phyloP scores from a whole-genome alignment of 164 flowering plant genomes.

The Macadamia tetraphylla region DNA sequence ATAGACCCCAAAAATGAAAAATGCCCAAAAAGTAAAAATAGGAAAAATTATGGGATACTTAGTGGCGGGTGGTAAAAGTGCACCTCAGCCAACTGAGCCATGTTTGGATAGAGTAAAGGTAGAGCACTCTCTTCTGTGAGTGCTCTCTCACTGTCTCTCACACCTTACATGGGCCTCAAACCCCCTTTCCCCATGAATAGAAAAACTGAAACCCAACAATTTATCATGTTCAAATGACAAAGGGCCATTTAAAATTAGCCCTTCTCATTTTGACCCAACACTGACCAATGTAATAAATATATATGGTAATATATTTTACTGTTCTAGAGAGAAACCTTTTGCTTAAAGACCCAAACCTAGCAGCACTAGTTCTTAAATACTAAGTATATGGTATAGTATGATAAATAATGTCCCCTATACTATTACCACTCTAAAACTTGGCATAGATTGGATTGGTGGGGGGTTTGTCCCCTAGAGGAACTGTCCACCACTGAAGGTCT shows the following conservation, averaged over 20 bases:
- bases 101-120: background rate
- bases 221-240: background rate
- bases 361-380: background rate
- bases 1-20: too few relatives aligned
- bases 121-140: background rate
- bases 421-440: background rate
- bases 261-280: slow-evolving; percentile 9
- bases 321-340: too few relatives aligned
- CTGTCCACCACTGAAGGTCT: slow-evolving; percentile 61
- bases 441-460: background rate
- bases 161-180: slow-evolving; percentile 5
- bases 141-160: background rate
- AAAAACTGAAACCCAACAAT: slow-evolving; percentile 9
- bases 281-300: too few relatives aligned
- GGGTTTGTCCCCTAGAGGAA: slow-evolving; percentile 21
- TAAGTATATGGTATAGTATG: background rate
- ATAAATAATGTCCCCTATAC: background rate
- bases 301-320: too few relatives aligned
- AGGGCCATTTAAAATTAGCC: slow-evolving; percentile 23
- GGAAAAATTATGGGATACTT: background rate
- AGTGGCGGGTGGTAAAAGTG: slow-evolving; percentile 35
- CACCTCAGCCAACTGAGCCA: slow-evolving; percentile 30
- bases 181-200: background rate
- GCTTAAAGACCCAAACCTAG: background rate
- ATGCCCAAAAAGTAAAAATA: background rate